Evolutionary conservation across 345 rosid species (phyloP).

Genomic region (Capsella bursapastoris): DNA sequence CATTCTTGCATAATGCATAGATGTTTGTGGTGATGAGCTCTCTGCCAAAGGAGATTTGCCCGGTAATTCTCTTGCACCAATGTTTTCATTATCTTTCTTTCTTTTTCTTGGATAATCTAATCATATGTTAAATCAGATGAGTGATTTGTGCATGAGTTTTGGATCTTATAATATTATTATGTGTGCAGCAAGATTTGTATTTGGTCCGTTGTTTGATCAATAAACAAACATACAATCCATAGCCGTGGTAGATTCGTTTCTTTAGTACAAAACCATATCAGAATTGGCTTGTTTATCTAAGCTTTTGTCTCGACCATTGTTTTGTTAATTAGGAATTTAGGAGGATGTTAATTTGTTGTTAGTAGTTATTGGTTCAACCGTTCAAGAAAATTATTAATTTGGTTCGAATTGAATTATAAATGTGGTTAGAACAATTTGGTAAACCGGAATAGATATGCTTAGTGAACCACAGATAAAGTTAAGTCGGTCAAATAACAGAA

Average conservation of each 20-base stretch:
- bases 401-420: neutral
- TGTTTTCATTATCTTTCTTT: neutral
- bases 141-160: neutral
- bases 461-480: neutral
- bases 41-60: constrained; percentile 41
- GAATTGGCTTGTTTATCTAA: neutral
- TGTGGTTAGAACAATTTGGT: neutral
- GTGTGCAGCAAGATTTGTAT: neutral
- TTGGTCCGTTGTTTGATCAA: neutral
- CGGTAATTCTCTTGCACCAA: constrained; percentile 29
- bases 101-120: too few relatives aligned
- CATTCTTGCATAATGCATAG: constrained; percentile 20
- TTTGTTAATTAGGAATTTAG: neutral
- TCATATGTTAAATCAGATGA: neutral
- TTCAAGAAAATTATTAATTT: neutral
- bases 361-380: neutral
- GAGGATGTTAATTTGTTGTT: too few relatives aligned
- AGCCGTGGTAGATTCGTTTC: neutral
- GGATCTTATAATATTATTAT: neutral
- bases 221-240: neutral
- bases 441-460: neutral
- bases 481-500: neutral
- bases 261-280: neutral
- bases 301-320: neutral
- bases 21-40: constrained; percentile 22